Evolutionary conservation across 2,329 filamentous ascomycete genomes (phyloP), one percentile per base, ranked within the genome.

Genomic region (Raffaelea arxii): DNA sequence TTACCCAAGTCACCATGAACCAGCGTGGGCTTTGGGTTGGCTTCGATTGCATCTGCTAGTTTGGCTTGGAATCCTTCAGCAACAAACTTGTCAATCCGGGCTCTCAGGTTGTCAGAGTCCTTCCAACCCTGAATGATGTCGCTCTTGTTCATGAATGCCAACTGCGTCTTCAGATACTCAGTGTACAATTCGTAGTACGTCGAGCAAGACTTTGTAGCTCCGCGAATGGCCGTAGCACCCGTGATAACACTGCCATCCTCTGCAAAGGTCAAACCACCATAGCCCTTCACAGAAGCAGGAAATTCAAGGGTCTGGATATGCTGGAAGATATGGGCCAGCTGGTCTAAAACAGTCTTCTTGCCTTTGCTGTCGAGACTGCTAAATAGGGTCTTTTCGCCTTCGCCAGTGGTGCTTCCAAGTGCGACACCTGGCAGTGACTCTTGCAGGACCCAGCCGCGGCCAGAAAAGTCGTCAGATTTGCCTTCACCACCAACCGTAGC

Each of bases 251-350:
- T 35, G 23, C 61, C 59, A n/a, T 35, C 46, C 12, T 47, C 48
- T 50, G 61, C 59, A 54, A 62, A 63, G 9, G 53, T 59, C 21
- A 62, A 49, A 7, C 62, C 62, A 14, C 62, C 61, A 39, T 54
- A 61, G 19, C 53, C 54, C 6, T 46, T 52, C 43, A 64, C 59
- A 44, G 50, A 60, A n/a, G 51, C 44, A 19, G 62, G 61, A 32
- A 64, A 56, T 49, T 53, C 24, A 52, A 54, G 62, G 30, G 56
- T 53, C 50, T 64, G 61, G 38, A 63, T 54, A 11, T 39, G 52
- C 47, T 58, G 58, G 39, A 65, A 51, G 16, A 65, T 35, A 21
- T 45, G 27, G 14, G 59, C 59, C 54, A 63, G 59, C 46, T 63
- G 57, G 6, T 53, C 50, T 18, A 63, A 46, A 32, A 63, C 58